A percentile compares a stretch with the other conserved stretches of the same genome.
These are phyloP conservation scores for Streptanthus diversifolius DNA, from an alignment of 345 rosid genomes.

Conservation along the genomic window DNA sequence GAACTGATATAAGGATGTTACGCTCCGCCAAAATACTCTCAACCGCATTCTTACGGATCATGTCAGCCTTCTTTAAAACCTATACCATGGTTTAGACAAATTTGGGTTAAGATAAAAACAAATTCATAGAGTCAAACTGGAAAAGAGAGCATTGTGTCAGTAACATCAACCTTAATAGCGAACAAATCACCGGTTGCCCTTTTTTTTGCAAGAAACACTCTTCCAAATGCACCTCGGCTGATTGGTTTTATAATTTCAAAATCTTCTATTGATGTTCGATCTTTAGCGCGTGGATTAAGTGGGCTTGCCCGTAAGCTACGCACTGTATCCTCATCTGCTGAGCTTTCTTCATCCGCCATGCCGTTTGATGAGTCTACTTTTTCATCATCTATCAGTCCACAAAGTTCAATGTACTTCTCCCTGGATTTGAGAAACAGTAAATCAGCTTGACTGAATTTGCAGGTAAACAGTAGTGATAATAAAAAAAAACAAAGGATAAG, in stretches of 20 bases:
- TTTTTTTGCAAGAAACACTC: conserved; percentile 88
- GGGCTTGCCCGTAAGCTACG: conserved; percentile 89
- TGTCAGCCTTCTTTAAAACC: conserved; percentile 94
- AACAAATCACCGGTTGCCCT: conserved; percentile 92
- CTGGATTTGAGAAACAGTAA: conserved; percentile 38
- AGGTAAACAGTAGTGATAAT: not conserved
- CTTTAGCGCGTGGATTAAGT: conserved; percentile 67
- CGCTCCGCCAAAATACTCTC: conserved; percentile 96
- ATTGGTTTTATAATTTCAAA: conserved; percentile 97
- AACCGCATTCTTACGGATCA: conserved; percentile 97
- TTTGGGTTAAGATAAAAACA: conserved; percentile 8
- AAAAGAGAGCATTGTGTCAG: not conserved
- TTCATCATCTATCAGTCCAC: conserved; percentile 83
- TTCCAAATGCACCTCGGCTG: conserved; percentile 94
- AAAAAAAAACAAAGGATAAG: conserved; percentile 8
- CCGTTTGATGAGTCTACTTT: conserved; percentile 56
- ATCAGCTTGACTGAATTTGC: not conserved
- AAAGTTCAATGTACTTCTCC: conserved; percentile 82
- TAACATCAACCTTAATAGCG: conserved; percentile 76
- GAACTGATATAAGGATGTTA: conserved; percentile 82
- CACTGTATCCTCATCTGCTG: conserved; percentile 68
- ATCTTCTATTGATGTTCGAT: conserved; percentile 95
- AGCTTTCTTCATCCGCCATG: conserved; percentile 75
- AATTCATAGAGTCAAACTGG: conserved; percentile 14
- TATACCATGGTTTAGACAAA: conserved; percentile 31